These are phyloP conservation scores for Bolboschoenoplectus hybrid DNA, from an alignment of 202 grass and related monocot genomes.

Conservation along the genomic window DNA sequence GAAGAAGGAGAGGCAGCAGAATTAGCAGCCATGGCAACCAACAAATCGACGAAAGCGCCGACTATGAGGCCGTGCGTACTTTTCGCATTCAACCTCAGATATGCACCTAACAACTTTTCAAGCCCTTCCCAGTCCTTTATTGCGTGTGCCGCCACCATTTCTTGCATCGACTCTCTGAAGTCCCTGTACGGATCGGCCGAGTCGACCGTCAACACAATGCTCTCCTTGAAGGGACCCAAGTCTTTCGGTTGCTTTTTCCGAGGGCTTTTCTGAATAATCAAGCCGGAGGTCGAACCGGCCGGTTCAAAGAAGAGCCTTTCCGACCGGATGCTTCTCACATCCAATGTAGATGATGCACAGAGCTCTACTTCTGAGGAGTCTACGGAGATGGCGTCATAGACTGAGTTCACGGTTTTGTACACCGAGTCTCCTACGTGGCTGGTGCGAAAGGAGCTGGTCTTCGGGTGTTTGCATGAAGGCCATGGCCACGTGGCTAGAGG, in stretches of 20 bases:
- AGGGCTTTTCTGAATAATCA: conserved; percentile 37
- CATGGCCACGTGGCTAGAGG: conserved; percentile 69
- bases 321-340: conserved; percentile 59
- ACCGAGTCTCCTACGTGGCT: conserved; percentile 38
- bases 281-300: conserved; percentile 46
- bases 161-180: conserved; percentile 81
- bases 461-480: conserved; percentile 88
- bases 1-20: conserved; percentile 45
- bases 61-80: conserved; percentile 72
- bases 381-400: conserved; percentile 49
- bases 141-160: conserved; percentile 76
- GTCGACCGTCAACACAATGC: conserved; percentile 66
- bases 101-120: conserved; percentile 79
- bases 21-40: conserved; percentile 48
- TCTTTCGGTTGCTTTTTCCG: background rate
- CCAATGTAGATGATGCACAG: conserved; percentile 8
- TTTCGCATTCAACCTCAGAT: conserved; percentile 77
- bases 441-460: conserved; percentile 74
- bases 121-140: conserved; percentile 71
- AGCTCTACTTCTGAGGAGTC: conserved; percentile 26
- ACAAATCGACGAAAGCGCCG: conserved; percentile 79
- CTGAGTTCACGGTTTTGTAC: conserved; percentile 71
- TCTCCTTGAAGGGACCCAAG: conserved; percentile 37
- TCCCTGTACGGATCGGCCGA: conserved; percentile 71
- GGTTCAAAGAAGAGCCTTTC: conserved; percentile 78